Percentiles rank a stretch among this genome's conserved stretches.
These are phyloP conservation scores for Blepharisma stoltei DNA, from an alignment of 73 alveolate genomes.

Conservation along the genomic window DNA sequence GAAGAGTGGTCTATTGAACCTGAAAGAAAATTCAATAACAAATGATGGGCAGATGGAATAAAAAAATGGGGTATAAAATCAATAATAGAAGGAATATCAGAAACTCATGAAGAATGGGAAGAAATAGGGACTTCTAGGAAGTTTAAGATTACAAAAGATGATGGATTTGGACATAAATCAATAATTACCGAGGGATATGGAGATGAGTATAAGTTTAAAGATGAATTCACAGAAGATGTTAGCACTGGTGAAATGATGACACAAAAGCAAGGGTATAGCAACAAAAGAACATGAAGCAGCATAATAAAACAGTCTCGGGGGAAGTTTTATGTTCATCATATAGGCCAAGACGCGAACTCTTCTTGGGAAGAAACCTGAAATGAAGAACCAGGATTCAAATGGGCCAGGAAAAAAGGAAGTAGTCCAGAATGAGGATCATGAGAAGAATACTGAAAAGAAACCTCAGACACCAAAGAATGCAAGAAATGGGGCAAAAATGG, in stretches of 20 bases:
- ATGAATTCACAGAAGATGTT: neutral
- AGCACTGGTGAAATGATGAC: neutral
- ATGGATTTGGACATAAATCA: neutral
- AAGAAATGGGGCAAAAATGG: conserved; percentile 13
- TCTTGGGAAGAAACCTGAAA: conserved; percentile 7
- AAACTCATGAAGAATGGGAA: conserved; percentile 22
- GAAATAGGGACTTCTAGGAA: neutral
- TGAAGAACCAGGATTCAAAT: neutral
- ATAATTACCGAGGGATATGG: conserved; percentile 12
- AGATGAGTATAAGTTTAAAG: neutral
- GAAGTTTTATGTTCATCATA: conserved; percentile 6
- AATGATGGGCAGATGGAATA: neutral
- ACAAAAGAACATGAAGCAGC: conserved; percentile 3
- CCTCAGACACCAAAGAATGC: neutral
- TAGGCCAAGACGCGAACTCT: neutral
- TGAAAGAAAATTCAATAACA: neutral
- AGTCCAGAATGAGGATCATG: conserved; percentile 17
- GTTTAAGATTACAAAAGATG: neutral
- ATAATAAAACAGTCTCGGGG: neutral
- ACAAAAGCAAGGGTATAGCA: neutral
- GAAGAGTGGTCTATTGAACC: neutral
- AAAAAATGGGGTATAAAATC: conserved; percentile 17
- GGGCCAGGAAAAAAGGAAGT: conserved; percentile 21
- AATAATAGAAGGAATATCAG: neutral
- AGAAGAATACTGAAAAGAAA: conserved; percentile 5